phyloP scores from a whole-genome alignment of 352 stramenopile species.

The Lagenidium sp. region DNA sequence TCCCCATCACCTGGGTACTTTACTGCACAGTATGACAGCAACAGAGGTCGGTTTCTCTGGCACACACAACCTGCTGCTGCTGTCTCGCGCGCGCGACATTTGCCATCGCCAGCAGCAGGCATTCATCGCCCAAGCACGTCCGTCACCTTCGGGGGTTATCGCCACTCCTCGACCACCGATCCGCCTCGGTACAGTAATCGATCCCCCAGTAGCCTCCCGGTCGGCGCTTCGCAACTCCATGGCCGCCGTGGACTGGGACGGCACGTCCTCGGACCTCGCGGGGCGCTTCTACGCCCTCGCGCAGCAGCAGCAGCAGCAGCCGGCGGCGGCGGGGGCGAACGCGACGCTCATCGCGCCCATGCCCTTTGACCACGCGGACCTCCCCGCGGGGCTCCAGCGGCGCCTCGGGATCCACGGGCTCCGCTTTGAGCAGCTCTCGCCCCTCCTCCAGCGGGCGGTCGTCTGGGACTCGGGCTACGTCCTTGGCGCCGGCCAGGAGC shows the following conservation, averaged over 20 bases:
- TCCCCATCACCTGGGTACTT: too few relatives aligned
- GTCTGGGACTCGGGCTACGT: constrained; percentile 13
- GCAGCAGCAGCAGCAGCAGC: not conserved
- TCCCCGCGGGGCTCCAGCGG: constrained; percentile 1
- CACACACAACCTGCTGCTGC: too few relatives aligned
- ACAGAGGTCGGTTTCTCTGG: too few relatives aligned
- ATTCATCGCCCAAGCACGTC: too few relatives aligned
- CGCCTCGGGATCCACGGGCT: constrained; percentile 2
- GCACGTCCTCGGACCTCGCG: constrained; percentile 14
- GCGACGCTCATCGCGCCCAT: not conserved
- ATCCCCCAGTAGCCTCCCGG: too few relatives aligned
- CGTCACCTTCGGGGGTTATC: too few relatives aligned
- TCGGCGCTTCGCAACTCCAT: too few relatives aligned
- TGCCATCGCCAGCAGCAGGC: too few relatives aligned
- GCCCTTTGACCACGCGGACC: constrained; percentile 4
- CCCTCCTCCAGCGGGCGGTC: constrained; percentile 9
- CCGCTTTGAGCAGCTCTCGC: constrained; percentile 6
- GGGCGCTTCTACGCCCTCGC: constrained; percentile 17
- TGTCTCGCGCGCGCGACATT: too few relatives aligned
- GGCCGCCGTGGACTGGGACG: constrained; percentile 9
- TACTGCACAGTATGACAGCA: too few relatives aligned
- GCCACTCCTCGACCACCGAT: too few relatives aligned
- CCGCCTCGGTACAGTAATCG: too few relatives aligned
- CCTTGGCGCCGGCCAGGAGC: constrained; percentile 1
- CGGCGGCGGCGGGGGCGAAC: not conserved